Conservation (phyloP, 495 filamentous ascomycete species). For the Daldinia loculata region DNA sequence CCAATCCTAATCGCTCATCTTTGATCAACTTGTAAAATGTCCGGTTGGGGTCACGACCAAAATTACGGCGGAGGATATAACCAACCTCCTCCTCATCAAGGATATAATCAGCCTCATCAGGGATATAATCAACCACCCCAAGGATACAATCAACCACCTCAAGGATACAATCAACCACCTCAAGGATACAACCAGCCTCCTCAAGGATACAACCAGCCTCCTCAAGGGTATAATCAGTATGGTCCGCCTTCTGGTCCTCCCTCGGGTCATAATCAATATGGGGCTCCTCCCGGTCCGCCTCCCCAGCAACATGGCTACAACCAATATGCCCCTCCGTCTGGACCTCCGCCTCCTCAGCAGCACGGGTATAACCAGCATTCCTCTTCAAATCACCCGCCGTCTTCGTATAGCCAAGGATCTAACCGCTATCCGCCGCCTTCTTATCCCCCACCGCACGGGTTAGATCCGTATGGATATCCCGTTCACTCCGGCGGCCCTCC, state of each 20-base stretch:
- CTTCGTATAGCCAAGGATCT: constrained; percentile 44
- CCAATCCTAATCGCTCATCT: not conserved
- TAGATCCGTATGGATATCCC: constrained; percentile 53
- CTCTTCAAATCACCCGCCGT: constrained; percentile 28
- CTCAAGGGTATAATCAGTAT: constrained; percentile 44
- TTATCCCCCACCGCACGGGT: constrained; percentile 45
- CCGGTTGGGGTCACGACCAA: constrained; percentile 38
- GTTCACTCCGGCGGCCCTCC: constrained; percentile 35
- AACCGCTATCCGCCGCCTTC: constrained; percentile 48
- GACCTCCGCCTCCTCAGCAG: constrained; percentile 29
- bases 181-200: constrained; percentile 22
- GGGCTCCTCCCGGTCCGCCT: constrained; percentile 27
- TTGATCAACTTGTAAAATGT: constrained; percentile 18
- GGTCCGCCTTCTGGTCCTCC: constrained; percentile 14
- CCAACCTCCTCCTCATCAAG: constrained; percentile 28
- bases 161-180: constrained; percentile 42
- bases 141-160: constrained; percentile 25
- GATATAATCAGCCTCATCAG: constrained; percentile 18
- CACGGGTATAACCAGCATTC: constrained; percentile 33
- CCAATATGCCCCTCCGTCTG: constrained; percentile 32
- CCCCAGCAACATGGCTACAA: constrained; percentile 40
- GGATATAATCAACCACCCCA: constrained; percentile 42
- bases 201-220: constrained; percentile 44
- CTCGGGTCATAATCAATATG: constrained; percentile 44
- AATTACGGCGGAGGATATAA: constrained; percentile 33